A percentile compares a stretch with the other conserved stretches of the same genome.
phyloP scores from a whole-genome alignment of 1,284 basidiomycete species.

The Stygiomarasmius scandens region DNA sequence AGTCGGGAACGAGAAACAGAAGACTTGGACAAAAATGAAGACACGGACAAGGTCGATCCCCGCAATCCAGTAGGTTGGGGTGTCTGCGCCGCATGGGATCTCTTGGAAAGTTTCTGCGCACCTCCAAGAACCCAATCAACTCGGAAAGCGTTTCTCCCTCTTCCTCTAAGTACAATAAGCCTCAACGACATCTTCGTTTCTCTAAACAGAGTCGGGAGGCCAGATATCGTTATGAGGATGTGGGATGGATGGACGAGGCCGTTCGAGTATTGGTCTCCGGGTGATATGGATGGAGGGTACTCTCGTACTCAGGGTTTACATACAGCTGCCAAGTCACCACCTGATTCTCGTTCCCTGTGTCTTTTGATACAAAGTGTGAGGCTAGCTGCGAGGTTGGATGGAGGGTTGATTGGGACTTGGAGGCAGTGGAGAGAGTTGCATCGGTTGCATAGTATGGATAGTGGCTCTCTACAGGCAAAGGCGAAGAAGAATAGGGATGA shows the following conservation, averaged over 20 bases:
- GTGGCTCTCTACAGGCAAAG: not conserved
- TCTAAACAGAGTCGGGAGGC: not conserved
- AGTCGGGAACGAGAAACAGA: not conserved
- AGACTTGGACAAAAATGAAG: not conserved
- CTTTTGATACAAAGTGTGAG: conserved; percentile 64
- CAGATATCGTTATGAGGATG: not conserved
- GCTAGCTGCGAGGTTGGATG: conserved; percentile 51
- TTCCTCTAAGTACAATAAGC: not conserved
- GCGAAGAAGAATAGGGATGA: not conserved
- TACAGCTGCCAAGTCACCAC: conserved; percentile 26
- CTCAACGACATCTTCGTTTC: not conserved
- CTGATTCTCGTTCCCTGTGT: conserved; percentile 56
- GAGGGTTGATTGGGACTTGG: conserved; percentile 45
- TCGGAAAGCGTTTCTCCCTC: too few relatives aligned
- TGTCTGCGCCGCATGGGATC: not conserved
- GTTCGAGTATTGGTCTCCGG: not conserved
- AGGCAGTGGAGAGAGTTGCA: conserved; percentile 23
- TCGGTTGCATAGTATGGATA: not conserved
- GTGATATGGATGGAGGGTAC: not conserved
- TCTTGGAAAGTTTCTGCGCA: not conserved
- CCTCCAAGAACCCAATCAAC: not conserved
- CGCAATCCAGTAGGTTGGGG: not conserved
- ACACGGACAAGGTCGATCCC: not conserved
- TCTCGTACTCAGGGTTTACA: not conserved
- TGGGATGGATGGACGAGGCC: not conserved